phyloP scores from a whole-genome alignment of 345 rosid genomes.

The Viola odorata region DNA sequence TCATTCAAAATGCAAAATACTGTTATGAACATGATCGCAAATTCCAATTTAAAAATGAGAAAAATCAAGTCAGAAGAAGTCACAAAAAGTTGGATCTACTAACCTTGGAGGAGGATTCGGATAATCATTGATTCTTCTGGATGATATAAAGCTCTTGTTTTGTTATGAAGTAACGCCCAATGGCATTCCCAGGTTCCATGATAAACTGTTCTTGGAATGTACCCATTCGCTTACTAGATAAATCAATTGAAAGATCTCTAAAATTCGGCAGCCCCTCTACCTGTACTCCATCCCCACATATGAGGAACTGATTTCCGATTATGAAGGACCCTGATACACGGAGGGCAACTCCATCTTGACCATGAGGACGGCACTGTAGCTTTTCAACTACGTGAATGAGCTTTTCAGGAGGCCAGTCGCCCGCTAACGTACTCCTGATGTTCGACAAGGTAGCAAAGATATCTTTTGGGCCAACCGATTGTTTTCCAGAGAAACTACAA shows the following conservation, averaged over 20 bases:
- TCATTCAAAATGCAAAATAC: too few relatives aligned
- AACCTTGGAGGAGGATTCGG: slow-evolving; percentile 5
- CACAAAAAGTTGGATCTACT: background rate
- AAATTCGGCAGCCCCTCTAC: slow-evolving; percentile 84
- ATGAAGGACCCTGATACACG: slow-evolving; percentile 86
- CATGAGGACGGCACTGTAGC: slow-evolving; percentile 64
- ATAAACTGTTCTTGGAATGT: slow-evolving; percentile 80
- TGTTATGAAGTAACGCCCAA: slow-evolving; percentile 58
- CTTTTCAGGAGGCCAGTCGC: slow-evolving; percentile 77
- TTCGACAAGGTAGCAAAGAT: slow-evolving; percentile 50
- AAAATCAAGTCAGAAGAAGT: too few relatives aligned
- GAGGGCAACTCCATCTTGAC: slow-evolving; percentile 61
- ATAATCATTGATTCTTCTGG: slow-evolving; percentile 8
- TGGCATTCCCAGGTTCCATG: slow-evolving; percentile 48
- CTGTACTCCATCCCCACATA: slow-evolving; percentile 90
- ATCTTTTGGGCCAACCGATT: slow-evolving; percentile 47
- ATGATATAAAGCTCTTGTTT: slow-evolving; percentile 72
- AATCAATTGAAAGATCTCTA: slow-evolving; percentile 73
- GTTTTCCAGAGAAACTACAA: slow-evolving; percentile 54
- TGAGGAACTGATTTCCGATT: slow-evolving; percentile 76
- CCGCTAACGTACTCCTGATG: slow-evolving; percentile 66
- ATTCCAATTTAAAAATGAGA: too few relatives aligned
- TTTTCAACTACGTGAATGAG: slow-evolving; percentile 91
- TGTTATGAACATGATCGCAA: too few relatives aligned
- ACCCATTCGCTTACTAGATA: slow-evolving; percentile 71